Evolutionary conservation across 2,329 filamentous ascomycete species (phyloP), one percentile per base, ranked within the genome.

Genomic region (Hypomyces perniciosus): DNA sequence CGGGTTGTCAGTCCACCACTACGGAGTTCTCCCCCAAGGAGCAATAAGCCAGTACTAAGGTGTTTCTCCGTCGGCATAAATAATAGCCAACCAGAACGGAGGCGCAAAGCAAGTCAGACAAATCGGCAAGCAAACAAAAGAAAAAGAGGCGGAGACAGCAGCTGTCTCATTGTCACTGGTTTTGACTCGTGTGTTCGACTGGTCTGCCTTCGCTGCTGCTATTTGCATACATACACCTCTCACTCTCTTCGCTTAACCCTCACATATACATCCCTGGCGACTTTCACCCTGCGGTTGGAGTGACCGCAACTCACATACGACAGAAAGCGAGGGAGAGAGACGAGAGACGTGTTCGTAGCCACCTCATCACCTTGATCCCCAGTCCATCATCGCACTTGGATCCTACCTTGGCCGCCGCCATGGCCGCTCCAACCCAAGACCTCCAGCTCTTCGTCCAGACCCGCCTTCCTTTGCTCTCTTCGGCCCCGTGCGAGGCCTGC

Each of bases 391-490:
- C 43, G 20, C 20, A 20, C 40, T 26, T 28, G 12, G 37, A 7
- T 12, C 48, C 40, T 26, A 51, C 13, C 27, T 27, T 33, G 38
- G 28, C 35, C 29, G 37, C 44, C 28, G 30, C 44, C 34, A 51
- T 57, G 59, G 53, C 60, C 56, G 56, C 57, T 58, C 61, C 63
- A 59, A 56, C 59, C 52, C 53, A 61, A 46, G 60, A 62, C 41
- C 31, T 37, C 57, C 65, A 65, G 53, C 61, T 65, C 62, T 62
- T 64, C 61, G 59, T 58, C 57, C 61, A 65, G 64, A 62, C 63
- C 62, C 61, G 60, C 58, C 61, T 62, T 57, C 59, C 66, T 56
- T 60, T 61, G 49, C 61, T 64, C 47, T 49, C 50, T 28, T 27
- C 45, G 27, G 38, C 31, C 34, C 40, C 50, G 44, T 44, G 41